Evolutionary conservation across 306 rosid species (phyloP), one percentile per base, ranked within the genome.

Genomic region (Boehmeria nivea): DNA sequence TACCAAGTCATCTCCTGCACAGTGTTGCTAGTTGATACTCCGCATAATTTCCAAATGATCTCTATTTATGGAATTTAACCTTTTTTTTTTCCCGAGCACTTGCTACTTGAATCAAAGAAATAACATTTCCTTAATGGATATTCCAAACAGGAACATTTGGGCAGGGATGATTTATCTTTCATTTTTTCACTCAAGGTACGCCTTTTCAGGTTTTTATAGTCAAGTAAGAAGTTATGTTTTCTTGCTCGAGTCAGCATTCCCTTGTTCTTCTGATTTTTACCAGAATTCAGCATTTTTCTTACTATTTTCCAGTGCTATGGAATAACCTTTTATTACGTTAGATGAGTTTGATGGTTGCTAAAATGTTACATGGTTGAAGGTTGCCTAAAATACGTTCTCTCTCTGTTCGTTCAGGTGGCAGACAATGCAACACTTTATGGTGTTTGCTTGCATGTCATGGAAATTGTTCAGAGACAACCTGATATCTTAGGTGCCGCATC

Each of bases 381-480:
- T n/a, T n/a, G n/a, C n/a, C n/a, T n/a, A n/a, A n/a, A n/a, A n/a
- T n/a, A n/a, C n/a, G n/a, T n/a, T n/a, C n/a, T 55, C n/a, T 48
- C 61, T 71, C 68, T 56, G 36, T 43, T 76, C 69, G 73, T 64
- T 70, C 83, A 91, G 98, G 93, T 78, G 65, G 83, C 85, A 57
- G 85, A 82, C 71, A 84, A 73, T 67, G 72, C 89, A 51, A 80
- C 95, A 59, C 93, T 91, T 56, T 91, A 87, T 78, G 98, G 96
- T 70, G 93, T 91, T 73, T 87, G 98, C 74, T 77, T 91, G 51
- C 96, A 91, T 61, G 93, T 91, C 52, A 74, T 77, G 34, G 98
- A 91, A 84, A 87, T 91, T 72, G 98, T 91, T 67, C 98, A 91
- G 76, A 81, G 95, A 78, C 91, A 89, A 57, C 96, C 96, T 66